phyloP scores from a whole-genome alignment of 2,329 filamentous ascomycete genomes.

The Escovopsis weberi region DNA sequence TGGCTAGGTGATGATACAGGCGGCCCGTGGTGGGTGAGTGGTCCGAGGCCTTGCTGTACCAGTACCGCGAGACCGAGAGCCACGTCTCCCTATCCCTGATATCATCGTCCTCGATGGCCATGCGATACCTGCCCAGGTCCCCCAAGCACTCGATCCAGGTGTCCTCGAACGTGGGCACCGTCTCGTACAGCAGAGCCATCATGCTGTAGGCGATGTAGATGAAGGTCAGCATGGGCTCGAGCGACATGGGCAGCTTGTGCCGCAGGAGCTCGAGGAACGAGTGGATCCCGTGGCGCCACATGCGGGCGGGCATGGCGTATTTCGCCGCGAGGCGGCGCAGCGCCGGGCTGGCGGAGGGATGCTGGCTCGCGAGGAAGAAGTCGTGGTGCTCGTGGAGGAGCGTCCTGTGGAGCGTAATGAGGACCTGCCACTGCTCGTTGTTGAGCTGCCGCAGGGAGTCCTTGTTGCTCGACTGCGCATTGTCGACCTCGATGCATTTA shows the following conservation, averaged over 20 bases:
- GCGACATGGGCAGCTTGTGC: constrained; percentile 56
- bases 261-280: constrained; percentile 66
- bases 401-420: constrained; percentile 71
- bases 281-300: constrained; percentile 92
- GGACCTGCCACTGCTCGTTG: constrained; percentile 66
- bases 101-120: constrained; percentile 83
- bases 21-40: constrained; percentile 60
- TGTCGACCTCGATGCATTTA: constrained; percentile 75
- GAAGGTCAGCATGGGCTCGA: constrained; percentile 84
- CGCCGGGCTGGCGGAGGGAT: constrained; percentile 59
- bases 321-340: constrained; percentile 58
- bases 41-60: constrained; percentile 76
- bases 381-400: constrained; percentile 72
- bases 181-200: constrained; percentile 78
- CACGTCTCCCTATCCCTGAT: constrained; percentile 63
- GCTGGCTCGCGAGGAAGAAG: constrained; percentile 76
- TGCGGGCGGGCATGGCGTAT: constrained; percentile 80
- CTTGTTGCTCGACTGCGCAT: constrained; percentile 35
- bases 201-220: constrained; percentile 83
- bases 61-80: constrained; percentile 64
- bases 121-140: constrained; percentile 67
- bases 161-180: constrained; percentile 65
- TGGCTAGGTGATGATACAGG: constrained; percentile 79
- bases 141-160: constrained; percentile 93
- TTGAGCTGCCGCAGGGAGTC: constrained; percentile 31